phyloP scores from a whole-genome alignment of 345 rosid species.

The Sisymbrium irio region DNA sequence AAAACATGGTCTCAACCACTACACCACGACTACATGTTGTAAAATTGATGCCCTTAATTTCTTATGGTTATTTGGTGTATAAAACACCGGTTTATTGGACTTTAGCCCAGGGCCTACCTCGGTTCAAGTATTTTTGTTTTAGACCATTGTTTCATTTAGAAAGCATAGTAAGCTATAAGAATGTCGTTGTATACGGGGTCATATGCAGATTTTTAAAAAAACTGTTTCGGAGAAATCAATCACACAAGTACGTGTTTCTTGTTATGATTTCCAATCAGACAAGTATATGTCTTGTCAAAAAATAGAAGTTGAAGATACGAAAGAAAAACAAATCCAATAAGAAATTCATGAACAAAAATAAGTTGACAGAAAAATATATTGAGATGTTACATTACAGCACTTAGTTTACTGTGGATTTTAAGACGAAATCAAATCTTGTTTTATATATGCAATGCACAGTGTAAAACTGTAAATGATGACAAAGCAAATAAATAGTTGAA shows the following conservation, averaged over 20 bases:
- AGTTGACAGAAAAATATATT: background rate
- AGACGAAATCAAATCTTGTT: background rate
- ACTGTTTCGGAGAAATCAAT: constrained; percentile 22
- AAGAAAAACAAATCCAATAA: background rate
- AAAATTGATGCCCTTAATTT: too few species aligned
- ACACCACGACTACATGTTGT: too few species aligned
- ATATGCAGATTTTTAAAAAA: background rate
- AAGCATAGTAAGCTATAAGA: background rate
- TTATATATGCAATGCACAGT: background rate
- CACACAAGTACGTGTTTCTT: constrained; percentile 28
- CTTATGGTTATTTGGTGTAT: too few species aligned
- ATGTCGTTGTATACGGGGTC: background rate
- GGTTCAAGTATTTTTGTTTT: background rate
- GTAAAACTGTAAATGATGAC: background rate
- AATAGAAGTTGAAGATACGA: constrained; percentile 20
- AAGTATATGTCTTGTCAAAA: constrained; percentile 31
- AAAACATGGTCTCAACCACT: too few species aligned
- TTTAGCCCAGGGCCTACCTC: too few species aligned
- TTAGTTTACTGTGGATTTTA: background rate
- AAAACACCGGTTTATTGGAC: too few species aligned
- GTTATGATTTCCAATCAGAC: constrained; percentile 26
- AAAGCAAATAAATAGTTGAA: background rate
- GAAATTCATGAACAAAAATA: background rate
- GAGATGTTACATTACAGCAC: constrained; percentile 1
- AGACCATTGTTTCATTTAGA: background rate